Conservation (phyloP, 1,284 basidiomycete genomes). For the Pulchroboletus neoregius region DNA sequence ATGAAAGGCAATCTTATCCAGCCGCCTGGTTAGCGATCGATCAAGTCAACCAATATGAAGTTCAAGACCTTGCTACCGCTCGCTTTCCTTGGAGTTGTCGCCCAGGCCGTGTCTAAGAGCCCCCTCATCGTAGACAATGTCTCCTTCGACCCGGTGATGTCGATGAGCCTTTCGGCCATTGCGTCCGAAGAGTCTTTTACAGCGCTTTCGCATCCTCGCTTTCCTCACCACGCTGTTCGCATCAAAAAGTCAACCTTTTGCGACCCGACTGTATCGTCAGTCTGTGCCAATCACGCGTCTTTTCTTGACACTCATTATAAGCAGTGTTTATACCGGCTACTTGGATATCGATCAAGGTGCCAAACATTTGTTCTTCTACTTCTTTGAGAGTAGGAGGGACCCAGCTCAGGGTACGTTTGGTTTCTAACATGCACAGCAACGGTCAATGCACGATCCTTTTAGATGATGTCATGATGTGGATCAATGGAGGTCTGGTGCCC, state of each 20-base stretch:
- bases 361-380: slow-evolving; percentile 78
- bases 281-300: slow-evolving; percentile 22
- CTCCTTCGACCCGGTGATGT: background rate
- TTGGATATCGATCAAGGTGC: slow-evolving; percentile 55
- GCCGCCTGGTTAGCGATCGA: background rate
- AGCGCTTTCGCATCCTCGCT: slow-evolving; percentile 43
- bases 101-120: slow-evolving; percentile 9
- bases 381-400: slow-evolving; percentile 73
- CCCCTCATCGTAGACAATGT: slow-evolving; percentile 2
- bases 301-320: slow-evolving; percentile 1
- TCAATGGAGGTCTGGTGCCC: slow-evolving; percentile 51
- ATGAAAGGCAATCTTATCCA: slow-evolving; percentile 20
- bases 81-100: slow-evolving; percentile 5
- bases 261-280: slow-evolving; percentile 58
- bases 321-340: slow-evolving; percentile 58
- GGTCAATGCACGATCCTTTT: background rate
- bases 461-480: slow-evolving; percentile 72
- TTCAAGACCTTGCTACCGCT: slow-evolving; percentile 10
- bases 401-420: slow-evolving; percentile 47
- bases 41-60: background rate
- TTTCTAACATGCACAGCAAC: background rate
- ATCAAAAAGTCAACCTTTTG: slow-evolving; percentile 60
- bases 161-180: slow-evolving; percentile 24
- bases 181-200: slow-evolving; percentile 39
- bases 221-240: slow-evolving; percentile 52